Base-by-base conservation (phyloP, 139 green algal species). In the Picochlorum sp. region DNA sequence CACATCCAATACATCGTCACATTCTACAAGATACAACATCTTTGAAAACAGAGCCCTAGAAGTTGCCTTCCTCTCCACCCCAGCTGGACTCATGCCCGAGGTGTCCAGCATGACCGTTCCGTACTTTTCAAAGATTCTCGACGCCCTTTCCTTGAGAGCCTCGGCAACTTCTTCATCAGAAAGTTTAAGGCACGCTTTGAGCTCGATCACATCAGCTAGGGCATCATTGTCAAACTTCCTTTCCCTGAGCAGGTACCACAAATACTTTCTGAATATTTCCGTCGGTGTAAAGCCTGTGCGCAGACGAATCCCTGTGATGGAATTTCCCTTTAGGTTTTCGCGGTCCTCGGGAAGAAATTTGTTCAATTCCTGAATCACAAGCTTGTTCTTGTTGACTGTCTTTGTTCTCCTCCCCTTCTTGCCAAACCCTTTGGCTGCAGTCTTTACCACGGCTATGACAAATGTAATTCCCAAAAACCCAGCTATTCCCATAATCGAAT, bases 241-340 rank as follows among this genome's bases (percentile, higher is more conserved):
- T 72, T 98, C 91, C 4, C 91, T 77, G 44, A 99, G 77, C 65
- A 94, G 51, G 77, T 88, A 99, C 85, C 92, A 95, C 30, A 98
- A 66, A 75, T 97, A 98, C 81, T 99, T 99, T 49, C 94, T 77
- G 77, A 97, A 95, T 34, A 97, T 69, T 78, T 97, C 89, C 15
- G 78, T 77, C 8, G 68, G n/a, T 6, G 74, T 84, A 81, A 97
- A 98, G 55, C 65, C 66, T 20, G 55, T 71, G 20, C 60, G 24
- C 50, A 76, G 16, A 18, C 49, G 15, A n/a, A 77, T 49, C 41
- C 79, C 73, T 63, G 34, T 49, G 1, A 80, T 66, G 2, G 77
- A 58, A 52, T 57, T 70, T 31, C 60, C 23, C 16, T 62, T 89
- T 24, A 97, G 74, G 14, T 64, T 71, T 5, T 45, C 62, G 7